phyloP scores from a whole-genome alignment of 805 yeast genomes.

The Metschnikowia henanensis region DNA sequence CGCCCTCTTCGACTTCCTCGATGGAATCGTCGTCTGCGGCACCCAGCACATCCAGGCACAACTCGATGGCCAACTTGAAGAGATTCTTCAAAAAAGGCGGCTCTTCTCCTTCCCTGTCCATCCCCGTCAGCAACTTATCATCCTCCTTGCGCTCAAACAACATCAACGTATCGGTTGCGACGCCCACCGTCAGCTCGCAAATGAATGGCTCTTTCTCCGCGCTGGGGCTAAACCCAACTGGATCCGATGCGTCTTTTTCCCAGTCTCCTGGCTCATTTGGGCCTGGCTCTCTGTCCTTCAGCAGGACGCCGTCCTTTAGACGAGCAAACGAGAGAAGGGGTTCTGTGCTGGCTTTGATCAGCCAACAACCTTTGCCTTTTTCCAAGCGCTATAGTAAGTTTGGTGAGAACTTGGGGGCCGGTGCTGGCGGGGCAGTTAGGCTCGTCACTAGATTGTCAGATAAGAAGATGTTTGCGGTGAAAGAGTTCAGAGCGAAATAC shows the following conservation, averaged over 20 bases:
- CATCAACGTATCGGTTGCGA: constrained; percentile 14
- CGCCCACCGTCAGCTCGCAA: constrained; percentile 24
- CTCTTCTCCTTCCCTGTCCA: constrained; percentile 20
- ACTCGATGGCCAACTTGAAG: constrained; percentile 77
- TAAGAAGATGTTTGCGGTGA: constrained; percentile 75
- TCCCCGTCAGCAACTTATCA: constrained; percentile 23
- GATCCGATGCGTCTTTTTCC: constrained; percentile 36
- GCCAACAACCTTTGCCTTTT: constrained; percentile 25
- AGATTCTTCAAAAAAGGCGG: constrained; percentile 60
- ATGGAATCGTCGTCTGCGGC: constrained; percentile 30
- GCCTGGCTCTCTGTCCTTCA: constrained; percentile 23
- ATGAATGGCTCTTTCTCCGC: constrained; percentile 27
- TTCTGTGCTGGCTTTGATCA: constrained; percentile 35
- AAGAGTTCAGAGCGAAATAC: constrained; percentile 74
- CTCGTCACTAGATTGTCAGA: constrained; percentile 67
- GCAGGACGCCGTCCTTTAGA: constrained; percentile 31
- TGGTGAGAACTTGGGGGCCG: constrained; percentile 77
- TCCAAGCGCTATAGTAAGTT: constrained; percentile 66
- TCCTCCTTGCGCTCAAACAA: constrained; percentile 23
- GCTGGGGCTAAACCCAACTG: constrained; percentile 32
- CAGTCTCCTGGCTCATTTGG: constrained; percentile 32
- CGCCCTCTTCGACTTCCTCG: constrained; percentile 38
- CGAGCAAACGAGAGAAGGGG: constrained; percentile 38
- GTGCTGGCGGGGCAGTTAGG: constrained; percentile 88
- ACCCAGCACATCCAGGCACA: constrained; percentile 50